Evolutionary conservation across 108 stramenopile species (phyloP).

Genomic region (Cylindrotheca fusiformis): DNA sequence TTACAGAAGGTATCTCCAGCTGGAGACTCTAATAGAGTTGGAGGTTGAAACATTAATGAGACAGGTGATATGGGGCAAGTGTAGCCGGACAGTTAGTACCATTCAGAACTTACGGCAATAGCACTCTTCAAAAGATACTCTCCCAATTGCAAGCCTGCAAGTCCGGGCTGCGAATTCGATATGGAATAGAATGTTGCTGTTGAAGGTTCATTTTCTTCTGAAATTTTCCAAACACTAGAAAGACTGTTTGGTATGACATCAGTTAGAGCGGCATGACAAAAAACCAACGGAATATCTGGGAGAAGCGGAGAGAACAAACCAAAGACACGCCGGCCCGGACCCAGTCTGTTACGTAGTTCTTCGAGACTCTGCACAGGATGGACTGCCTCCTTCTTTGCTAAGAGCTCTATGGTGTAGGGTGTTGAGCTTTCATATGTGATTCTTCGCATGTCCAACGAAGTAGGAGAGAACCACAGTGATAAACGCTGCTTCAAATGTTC

Average conservation of each 20-base stretch:
- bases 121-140: constrained; percentile 86
- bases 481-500: constrained; percentile 28
- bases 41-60: background rate
- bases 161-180: constrained; percentile 72
- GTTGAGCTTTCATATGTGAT: constrained; percentile 87
- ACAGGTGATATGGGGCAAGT: no score
- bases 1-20: constrained; percentile 32
- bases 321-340: constrained; percentile 81
- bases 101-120: constrained; percentile 35
- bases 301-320: constrained; percentile 90
- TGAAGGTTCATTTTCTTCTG: constrained; percentile 31
- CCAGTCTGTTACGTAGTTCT: constrained; percentile 79
- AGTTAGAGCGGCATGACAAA: constrained; percentile 86
- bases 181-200: constrained; percentile 95
- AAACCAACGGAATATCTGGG: constrained; percentile 82
- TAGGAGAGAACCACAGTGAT: constrained; percentile 39
- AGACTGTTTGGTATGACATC: constrained; percentile 39
- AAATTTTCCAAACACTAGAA: constrained; percentile 39
- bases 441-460: constrained; percentile 42
- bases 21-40: background rate
- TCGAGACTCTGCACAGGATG: constrained; percentile 84
- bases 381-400: constrained; percentile 88
- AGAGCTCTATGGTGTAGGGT: constrained; percentile 85
- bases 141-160: constrained; percentile 87
- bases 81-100: no score